A percentile compares a stretch with the other conserved stretches of the same genome.
These are phyloP conservation scores for Yamadazyma nakazawae DNA, from an alignment of 805 yeast genomes.

Conservation along the genomic window DNA sequence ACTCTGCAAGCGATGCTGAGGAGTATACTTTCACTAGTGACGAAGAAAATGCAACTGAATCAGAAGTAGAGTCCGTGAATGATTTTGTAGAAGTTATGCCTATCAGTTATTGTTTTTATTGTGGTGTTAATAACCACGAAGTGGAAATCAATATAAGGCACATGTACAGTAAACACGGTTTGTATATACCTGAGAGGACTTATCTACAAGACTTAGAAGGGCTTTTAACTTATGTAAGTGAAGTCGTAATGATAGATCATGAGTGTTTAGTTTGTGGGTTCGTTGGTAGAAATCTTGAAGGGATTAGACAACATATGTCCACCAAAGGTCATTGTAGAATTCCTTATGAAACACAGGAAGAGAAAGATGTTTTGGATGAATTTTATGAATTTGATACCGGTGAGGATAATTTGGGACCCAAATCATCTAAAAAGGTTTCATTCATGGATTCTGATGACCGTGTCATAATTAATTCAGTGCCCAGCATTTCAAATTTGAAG, in stretches of 20 bases:
- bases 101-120: slow-evolving; percentile 51
- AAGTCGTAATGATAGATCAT: slow-evolving; percentile 34
- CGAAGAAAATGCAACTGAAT: slow-evolving; percentile 25
- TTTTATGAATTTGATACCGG: slow-evolving; percentile 27
- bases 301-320: slow-evolving; percentile 42
- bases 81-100: slow-evolving; percentile 33
- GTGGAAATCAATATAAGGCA: slow-evolving; percentile 51
- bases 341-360: slow-evolving; percentile 45
- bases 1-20: slow-evolving; percentile 11
- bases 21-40: slow-evolving; percentile 15
- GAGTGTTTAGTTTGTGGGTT: slow-evolving; percentile 47
- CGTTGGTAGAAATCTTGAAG: slow-evolving; percentile 37
- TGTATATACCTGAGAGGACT: slow-evolving; percentile 44
- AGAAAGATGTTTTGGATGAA: slow-evolving; percentile 30
- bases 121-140: slow-evolving; percentile 51
- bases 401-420: not conserved
- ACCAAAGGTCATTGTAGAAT: slow-evolving; percentile 45
- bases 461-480: slow-evolving; percentile 3
- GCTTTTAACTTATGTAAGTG: slow-evolving; percentile 35
- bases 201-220: slow-evolving; percentile 37
- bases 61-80: slow-evolving; percentile 13
- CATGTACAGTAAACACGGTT: slow-evolving; percentile 44
- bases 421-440: slow-evolving; percentile 22
- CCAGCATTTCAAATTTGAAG: not conserved
- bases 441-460: slow-evolving; percentile 21